Evolutionary conservation across 2,329 filamentous ascomycete genomes (phyloP).

Genomic region (Ilyonectria robusta): DNA sequence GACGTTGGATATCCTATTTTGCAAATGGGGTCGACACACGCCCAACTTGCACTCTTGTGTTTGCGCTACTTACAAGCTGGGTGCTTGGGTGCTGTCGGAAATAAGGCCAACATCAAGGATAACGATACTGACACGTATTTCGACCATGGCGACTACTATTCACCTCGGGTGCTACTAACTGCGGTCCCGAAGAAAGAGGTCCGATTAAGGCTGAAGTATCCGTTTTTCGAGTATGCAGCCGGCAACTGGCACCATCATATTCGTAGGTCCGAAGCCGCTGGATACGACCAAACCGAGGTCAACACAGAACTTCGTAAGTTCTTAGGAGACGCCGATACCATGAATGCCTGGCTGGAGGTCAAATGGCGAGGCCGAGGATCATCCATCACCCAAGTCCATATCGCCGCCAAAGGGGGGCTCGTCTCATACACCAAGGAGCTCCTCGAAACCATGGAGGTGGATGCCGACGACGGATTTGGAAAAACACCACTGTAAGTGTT

Average conservation of each 20-base stretch:
- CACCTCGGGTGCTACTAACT: too few relatives aligned
- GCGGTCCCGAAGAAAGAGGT: conserved; percentile 5
- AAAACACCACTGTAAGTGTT: conserved; percentile 44
- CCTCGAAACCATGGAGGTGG: conserved; percentile 26
- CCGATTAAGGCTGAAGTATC: conserved; percentile 35
- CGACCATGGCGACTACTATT: too few relatives aligned
- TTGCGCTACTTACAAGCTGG: conserved; percentile 28
- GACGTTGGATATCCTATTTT: conserved; percentile 14
- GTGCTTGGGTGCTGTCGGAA: conserved; percentile 10
- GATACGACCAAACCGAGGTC: conserved; percentile 34
- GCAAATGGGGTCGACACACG: conserved; percentile 20
- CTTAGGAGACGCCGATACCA: conserved; percentile 21
- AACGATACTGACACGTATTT: neutral
- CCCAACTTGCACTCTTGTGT: conserved; percentile 25
- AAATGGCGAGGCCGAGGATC: conserved; percentile 18
- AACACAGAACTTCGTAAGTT: conserved; percentile 25
- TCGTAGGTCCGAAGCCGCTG: conserved; percentile 36
- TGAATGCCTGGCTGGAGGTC: conserved; percentile 33
- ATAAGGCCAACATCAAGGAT: neutral
- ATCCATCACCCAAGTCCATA: conserved; percentile 28
- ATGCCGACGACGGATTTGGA: conserved; percentile 28
- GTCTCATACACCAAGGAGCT: conserved; percentile 39
- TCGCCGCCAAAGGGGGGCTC: conserved; percentile 39
- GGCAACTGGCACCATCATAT: conserved; percentile 51
- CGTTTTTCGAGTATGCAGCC: conserved; percentile 50